Conservation (phyloP, 306 rosid species). For the Ammopiptanthus mongolicus region DNA sequence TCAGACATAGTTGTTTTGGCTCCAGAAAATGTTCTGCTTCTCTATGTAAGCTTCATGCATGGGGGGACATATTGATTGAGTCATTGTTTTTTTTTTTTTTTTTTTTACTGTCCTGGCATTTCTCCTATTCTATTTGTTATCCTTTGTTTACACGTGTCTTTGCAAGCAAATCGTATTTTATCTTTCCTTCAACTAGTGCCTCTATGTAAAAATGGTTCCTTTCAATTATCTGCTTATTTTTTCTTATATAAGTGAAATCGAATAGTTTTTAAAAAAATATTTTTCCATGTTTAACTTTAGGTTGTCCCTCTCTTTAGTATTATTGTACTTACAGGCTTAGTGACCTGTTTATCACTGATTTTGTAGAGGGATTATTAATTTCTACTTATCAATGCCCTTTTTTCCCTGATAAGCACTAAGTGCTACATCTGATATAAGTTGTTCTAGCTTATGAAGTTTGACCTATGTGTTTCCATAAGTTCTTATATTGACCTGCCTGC, state of each 20-base stretch:
- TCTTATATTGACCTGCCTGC: not conserved
- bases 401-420: not conserved
- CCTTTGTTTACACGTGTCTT: not conserved
- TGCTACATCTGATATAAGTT: slow-evolving; percentile 8
- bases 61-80: not conserved
- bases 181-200: not conserved
- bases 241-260: not conserved
- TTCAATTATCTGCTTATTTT: not conserved
- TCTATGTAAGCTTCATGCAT: slow-evolving; percentile 67
- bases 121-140: not conserved
- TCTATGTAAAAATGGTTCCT: not conserved
- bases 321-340: not conserved
- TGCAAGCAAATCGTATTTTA: not conserved
- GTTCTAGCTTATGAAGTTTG: slow-evolving; percentile 4
- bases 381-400: not conserved
- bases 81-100: slow-evolving; percentile 13
- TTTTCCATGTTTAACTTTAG: not conserved
- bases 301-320: not conserved
- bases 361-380: slow-evolving; percentile 9
- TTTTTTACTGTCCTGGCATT: not conserved
- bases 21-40: slow-evolving; percentile 78
- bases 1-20: slow-evolving; percentile 77
- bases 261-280: not conserved
- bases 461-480: slow-evolving; percentile 1
- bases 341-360: not conserved